Conservation (phyloP, 129 eudicot genomes). For the Silybum marianum region DNA sequence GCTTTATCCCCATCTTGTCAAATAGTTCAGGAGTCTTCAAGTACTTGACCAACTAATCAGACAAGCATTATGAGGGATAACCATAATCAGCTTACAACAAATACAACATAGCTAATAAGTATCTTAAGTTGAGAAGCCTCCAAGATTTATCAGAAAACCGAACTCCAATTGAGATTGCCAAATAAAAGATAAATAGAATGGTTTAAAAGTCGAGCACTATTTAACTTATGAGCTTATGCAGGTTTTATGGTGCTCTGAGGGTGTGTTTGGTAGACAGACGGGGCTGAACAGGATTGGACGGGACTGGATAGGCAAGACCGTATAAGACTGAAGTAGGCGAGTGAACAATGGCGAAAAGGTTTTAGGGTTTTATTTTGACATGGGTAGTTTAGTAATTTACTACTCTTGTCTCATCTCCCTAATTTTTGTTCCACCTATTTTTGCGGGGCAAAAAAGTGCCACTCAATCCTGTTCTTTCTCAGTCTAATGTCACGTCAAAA, state of each 20-base stretch:
- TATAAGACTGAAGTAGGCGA: neutral
- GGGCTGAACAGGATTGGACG: neutral
- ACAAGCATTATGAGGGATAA: constrained; percentile 3
- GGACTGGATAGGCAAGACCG: neutral
- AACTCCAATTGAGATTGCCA: neutral
- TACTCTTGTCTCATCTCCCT: neutral
- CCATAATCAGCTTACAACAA: constrained; percentile 9
- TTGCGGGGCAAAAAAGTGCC: neutral
- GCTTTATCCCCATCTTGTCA: constrained; percentile 87
- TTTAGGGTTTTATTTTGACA: neutral
- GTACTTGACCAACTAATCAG: constrained; percentile 70
- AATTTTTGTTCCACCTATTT: neutral
- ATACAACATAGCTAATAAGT: constrained; percentile 10
- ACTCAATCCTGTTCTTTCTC: neutral
- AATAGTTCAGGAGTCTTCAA: constrained; percentile 86
- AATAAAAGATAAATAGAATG: neutral
- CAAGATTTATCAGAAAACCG: neutral
- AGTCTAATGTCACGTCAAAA: neutral
- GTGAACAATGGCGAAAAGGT: neutral
- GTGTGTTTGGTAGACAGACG: neutral
- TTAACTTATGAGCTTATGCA: neutral
- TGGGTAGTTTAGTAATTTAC: neutral
- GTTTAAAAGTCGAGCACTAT: neutral
- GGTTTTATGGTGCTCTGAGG: neutral
- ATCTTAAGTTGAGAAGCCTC: neutral